A percentile compares a stretch with the other conserved stretches of the same genome.
Evolutionary conservation across 2,329 filamentous ascomycete species (phyloP).

Genomic region (Fusarium chlamydosporum): DNA sequence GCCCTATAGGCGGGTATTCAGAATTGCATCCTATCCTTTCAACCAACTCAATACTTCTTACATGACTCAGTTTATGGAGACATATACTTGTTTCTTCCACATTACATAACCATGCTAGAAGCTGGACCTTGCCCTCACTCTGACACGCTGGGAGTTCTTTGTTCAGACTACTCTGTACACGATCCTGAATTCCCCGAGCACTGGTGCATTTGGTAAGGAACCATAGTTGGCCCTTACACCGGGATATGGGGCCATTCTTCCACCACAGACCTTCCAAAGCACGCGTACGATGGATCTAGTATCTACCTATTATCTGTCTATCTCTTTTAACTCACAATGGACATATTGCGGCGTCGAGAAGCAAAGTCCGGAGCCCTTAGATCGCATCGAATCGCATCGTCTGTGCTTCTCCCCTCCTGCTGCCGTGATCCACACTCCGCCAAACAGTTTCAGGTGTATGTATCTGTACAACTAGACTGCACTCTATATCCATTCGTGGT

Average conservation of each 20-base stretch:
- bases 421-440: conserved; percentile 34
- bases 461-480: conserved; percentile 26
- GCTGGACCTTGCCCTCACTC: conserved; percentile 11
- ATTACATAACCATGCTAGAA: background rate
- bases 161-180: conserved; percentile 1
- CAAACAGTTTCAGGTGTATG: conserved; percentile 44
- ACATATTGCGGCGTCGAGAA: conserved; percentile 34
- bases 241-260: conserved; percentile 37
- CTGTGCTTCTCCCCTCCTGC: conserved; percentile 38
- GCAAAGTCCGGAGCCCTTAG: conserved; percentile 34
- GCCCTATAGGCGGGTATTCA: background rate
- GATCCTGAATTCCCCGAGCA: conserved; percentile 4
- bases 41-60: conserved; percentile 9
- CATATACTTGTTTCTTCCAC: background rate
- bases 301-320: background rate
- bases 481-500: conserved; percentile 16
- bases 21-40: background rate
- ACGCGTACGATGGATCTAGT: conserved; percentile 23
- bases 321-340: conserved; percentile 5
- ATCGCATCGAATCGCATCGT: conserved; percentile 21
- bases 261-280: conserved; percentile 29
- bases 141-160: conserved; percentile 34
- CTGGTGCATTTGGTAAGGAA: conserved; percentile 16
- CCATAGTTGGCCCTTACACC: conserved; percentile 31
- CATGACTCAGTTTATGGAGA: background rate